Conservation (phyloP, 768 basidiomycete species). For the Sarcodon sp. region DNA sequence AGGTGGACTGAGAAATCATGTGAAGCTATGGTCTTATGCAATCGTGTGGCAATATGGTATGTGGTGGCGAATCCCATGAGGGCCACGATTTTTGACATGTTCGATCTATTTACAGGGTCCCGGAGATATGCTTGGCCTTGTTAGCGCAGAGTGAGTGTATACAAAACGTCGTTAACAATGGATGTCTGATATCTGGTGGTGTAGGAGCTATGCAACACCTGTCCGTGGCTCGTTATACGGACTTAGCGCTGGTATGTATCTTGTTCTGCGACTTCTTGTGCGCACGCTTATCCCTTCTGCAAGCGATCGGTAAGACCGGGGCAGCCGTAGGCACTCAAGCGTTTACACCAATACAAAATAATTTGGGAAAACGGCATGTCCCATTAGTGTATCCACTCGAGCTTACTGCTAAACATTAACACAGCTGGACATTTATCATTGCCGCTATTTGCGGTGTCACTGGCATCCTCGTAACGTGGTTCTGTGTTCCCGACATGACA, state of each 20-base stretch:
- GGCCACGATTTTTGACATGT: slow-evolving; percentile 1
- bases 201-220: slow-evolving; percentile 49
- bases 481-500: slow-evolving; percentile 58
- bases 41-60: slow-evolving; percentile 53
- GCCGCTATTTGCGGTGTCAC: slow-evolving; percentile 54
- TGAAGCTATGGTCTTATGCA: slow-evolving; percentile 60
- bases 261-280: neutral
- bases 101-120: slow-evolving; percentile 33
- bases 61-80: slow-evolving; percentile 3
- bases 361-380: slow-evolving; percentile 50
- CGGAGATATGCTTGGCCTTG: slow-evolving; percentile 58
- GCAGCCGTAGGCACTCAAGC: slow-evolving; percentile 63
- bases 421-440: slow-evolving; percentile 56
- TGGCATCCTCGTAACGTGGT: slow-evolving; percentile 53
- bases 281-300: slow-evolving; percentile 58
- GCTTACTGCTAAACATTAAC: neutral
- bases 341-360: slow-evolving; percentile 54
- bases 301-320: slow-evolving; percentile 57
- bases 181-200: neutral
- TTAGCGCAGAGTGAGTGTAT: slow-evolving; percentile 45
- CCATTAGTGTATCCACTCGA: neutral
- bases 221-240: slow-evolving; percentile 24
- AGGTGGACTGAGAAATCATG: neutral
- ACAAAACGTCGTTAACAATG: neutral
- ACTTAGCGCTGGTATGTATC: neutral